These are phyloP conservation scores for Arctium lappa DNA, from an alignment of 129 eudicot species.

Conservation along the genomic window DNA sequence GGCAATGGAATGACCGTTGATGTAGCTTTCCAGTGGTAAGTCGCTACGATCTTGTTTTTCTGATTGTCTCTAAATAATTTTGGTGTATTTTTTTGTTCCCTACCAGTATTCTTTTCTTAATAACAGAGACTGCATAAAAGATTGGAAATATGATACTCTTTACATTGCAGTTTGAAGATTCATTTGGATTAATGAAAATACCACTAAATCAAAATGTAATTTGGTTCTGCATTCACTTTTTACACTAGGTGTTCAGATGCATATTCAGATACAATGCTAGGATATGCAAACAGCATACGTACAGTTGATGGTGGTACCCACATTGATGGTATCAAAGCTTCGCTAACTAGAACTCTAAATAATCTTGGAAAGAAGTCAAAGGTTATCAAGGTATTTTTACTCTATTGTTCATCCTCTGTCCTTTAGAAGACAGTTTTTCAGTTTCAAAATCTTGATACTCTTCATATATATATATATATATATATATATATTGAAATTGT, in stretches of 20 bases:
- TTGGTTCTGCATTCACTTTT: slow-evolving; percentile 4
- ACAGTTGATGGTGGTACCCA: slow-evolving; percentile 98
- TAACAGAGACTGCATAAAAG: neutral
- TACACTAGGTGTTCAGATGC: slow-evolving; percentile 89
- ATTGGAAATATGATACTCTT: neutral
- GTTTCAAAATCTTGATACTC: neutral
- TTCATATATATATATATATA: neutral
- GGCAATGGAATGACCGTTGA: slow-evolving; percentile 67
- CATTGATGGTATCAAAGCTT: slow-evolving; percentile 89
- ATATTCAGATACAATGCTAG: slow-evolving; percentile 90
- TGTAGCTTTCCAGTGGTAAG: slow-evolving; percentile 90
- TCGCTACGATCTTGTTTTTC: neutral
- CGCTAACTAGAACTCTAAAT: slow-evolving; percentile 86
- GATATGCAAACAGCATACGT: slow-evolving; percentile 98
- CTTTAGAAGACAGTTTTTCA: neutral
- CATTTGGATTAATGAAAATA: slow-evolving; percentile 2
- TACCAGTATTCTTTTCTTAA: neutral
- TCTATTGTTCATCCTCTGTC: neutral
- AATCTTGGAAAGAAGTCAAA: slow-evolving; percentile 83
- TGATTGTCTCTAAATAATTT: neutral
- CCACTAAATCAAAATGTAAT: neutral
- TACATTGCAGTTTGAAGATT: slow-evolving; percentile 7
- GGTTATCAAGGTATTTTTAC: slow-evolving; percentile 64
- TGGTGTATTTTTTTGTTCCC: neutral
- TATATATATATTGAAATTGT: no score